Percentiles rank a stretch among this genome's conserved stretches.
Conservation (phyloP, 305 asterid genomes). For the Nicotiana rustica region DNA sequence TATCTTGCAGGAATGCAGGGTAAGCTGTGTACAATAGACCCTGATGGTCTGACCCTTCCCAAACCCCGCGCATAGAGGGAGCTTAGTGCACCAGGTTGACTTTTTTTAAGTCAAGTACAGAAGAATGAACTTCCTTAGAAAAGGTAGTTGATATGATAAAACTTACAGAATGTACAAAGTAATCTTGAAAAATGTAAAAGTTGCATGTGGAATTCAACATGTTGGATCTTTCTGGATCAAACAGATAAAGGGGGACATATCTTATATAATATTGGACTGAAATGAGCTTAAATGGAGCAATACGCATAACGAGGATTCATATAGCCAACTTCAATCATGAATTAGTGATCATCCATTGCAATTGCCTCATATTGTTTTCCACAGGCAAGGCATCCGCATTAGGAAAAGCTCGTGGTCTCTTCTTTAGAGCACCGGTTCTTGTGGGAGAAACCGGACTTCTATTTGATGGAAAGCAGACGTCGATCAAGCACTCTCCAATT, state of each 20-base stretch:
- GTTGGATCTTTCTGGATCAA: neutral
- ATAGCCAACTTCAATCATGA: conserved; percentile 45
- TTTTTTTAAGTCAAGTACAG: neutral
- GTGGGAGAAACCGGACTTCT: conserved; percentile 51
- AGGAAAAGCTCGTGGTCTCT: conserved; percentile 61
- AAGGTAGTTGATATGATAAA: neutral
- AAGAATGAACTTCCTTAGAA: neutral
- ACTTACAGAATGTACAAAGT: neutral
- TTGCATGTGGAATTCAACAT: conserved; percentile 22
- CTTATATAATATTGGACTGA: neutral
- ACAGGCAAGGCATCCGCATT: conserved; percentile 51
- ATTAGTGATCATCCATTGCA: conserved; percentile 75
- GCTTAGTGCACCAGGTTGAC: too few species aligned
- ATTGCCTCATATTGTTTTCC: conserved; percentile 52
- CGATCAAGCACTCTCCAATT: conserved; percentile 60
- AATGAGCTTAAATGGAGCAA: neutral
- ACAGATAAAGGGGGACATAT: neutral
- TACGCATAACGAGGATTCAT: neutral
- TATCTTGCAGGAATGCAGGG: too few species aligned
- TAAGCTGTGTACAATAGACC: too few species aligned
- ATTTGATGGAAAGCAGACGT: conserved; percentile 52
- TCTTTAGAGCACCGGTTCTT: conserved; percentile 57
- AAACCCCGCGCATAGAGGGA: too few species aligned
- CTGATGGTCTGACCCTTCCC: too few species aligned
- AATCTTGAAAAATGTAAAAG: neutral